Evolutionary conservation across 2,329 filamentous ascomycete genomes (phyloP), one percentile per base, ranked within the genome.

Genomic region (Dothideomycetes sp.): DNA sequence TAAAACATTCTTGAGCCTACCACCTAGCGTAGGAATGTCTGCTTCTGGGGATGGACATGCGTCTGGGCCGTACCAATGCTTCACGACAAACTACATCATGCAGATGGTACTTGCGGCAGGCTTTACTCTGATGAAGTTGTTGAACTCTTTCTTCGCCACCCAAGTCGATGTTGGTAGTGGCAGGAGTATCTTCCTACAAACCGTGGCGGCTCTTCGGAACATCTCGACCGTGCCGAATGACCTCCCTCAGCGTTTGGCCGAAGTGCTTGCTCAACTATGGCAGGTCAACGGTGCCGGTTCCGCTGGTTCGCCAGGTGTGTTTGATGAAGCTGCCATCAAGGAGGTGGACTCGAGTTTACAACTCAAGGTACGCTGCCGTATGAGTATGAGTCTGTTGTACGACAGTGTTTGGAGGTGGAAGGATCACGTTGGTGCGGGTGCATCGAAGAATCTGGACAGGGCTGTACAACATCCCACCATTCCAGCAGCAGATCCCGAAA

Each of bases 231-330:
- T 80, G 30, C 74, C 80, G 46, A 89, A 89, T 53, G 84, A 91
- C 54, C 70, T 91, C 9, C 78, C 84, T 40, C 84, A 82, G 69
- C 75, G 84, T 22, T 69, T 89, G 45, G 82, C 83, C 2, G 84
- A 89, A 63, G 73, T 91, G n/a, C 82, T 89, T 69, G 83, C 84
- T 5, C 84, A 89, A 62, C 81, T 91, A 60, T 91, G 83, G 82
- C 84, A 86, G 51, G 80, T 60, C 24, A 64, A 61, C 35, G 50
- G 53, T 12, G 51, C 49, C 2, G 44, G 44, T 12, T 32, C 32
- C 4, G 30, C 44, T 20, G 51, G 49, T 43, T 50, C 57, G 24
- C 48, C 49, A 22, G 39, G 56, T 24, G 54, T 58, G 48, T 49
- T 56, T 23, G 36, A 56, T 41, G 40, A 49, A 35, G 28, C 49